Percentiles rank a stretch among this genome's conserved stretches.
These are phyloP conservation scores for Boletellus ananas DNA, from an alignment of 768 basidiomycete genomes.

Conservation along the genomic window DNA sequence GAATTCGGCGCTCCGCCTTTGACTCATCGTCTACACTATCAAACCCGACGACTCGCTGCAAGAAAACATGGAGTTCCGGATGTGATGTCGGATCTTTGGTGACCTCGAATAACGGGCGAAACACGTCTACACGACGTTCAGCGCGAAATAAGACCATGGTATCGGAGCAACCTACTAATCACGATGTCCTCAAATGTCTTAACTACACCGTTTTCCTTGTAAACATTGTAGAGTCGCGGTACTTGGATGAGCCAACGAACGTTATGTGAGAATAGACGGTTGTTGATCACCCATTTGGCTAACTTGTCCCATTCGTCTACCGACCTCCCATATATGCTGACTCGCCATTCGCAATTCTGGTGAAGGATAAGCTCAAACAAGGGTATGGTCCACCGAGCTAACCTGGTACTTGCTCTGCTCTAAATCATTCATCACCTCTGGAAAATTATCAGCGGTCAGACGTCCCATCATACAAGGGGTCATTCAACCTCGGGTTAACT, in stretches of 20 bases:
- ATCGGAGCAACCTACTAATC: slow-evolving; percentile 55
- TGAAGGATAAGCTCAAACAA: neutral
- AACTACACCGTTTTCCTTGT: slow-evolving; percentile 83
- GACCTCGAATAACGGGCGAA: slow-evolving; percentile 91
- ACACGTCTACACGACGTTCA: slow-evolving; percentile 61
- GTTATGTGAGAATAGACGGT: slow-evolving; percentile 94
- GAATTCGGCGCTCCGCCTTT: slow-evolving; percentile 85
- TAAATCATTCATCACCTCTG: slow-evolving; percentile 96
- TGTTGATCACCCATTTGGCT: slow-evolving; percentile 92
- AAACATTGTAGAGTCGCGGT: slow-evolving; percentile 92
- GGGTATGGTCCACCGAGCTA: slow-evolving; percentile 4
- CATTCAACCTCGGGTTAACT: slow-evolving; percentile 77
- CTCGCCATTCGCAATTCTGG: slow-evolving; percentile 94
- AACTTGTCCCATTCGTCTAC: slow-evolving; percentile 94
- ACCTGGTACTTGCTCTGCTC: slow-evolving; percentile 99
- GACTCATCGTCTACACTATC: slow-evolving; percentile 99
- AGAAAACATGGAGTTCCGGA: slow-evolving; percentile 91
- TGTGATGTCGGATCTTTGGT: slow-evolving; percentile 87
- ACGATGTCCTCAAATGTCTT: slow-evolving; percentile 90
- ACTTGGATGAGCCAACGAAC: slow-evolving; percentile 97
- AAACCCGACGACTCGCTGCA: slow-evolving; percentile 94
- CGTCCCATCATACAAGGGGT: neutral
- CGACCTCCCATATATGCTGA: slow-evolving; percentile 89
- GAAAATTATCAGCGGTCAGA: neutral
- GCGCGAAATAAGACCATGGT: neutral